Conservation (phyloP, 768 basidiomycete species). For the Pleurotus cornucopiae region DNA sequence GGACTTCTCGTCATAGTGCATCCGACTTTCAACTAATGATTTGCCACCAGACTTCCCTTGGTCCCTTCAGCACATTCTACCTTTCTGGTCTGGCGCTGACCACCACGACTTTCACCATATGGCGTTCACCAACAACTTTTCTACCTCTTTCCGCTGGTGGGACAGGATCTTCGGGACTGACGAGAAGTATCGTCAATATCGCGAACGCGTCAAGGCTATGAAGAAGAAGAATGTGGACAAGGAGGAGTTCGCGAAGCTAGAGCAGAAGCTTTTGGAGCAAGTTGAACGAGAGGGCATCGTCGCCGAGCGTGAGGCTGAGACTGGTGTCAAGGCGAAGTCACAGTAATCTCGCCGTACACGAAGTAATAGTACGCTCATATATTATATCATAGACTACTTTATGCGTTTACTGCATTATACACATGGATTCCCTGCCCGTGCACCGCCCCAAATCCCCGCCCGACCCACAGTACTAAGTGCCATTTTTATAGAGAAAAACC, state of each 20-base stretch:
- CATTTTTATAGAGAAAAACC: too few species aligned
- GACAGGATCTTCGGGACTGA: slow-evolving; percentile 91
- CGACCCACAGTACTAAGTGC: too few species aligned
- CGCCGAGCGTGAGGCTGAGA: slow-evolving; percentile 58
- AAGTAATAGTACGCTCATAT: not conserved
- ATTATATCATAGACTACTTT: not conserved
- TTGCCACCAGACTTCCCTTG: slow-evolving; percentile 81
- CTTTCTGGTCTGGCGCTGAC: slow-evolving; percentile 97
- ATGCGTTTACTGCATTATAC: not conserved
- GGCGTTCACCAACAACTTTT: slow-evolving; percentile 92
- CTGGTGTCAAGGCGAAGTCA: slow-evolving; percentile 28
- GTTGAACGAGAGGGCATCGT: slow-evolving; percentile 69
- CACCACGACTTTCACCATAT: slow-evolving; percentile 99
- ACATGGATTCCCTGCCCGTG: not conserved
- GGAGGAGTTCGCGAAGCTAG: slow-evolving; percentile 50
- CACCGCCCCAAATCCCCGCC: too few species aligned
- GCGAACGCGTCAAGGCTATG: slow-evolving; percentile 57
- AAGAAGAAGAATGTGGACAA: slow-evolving; percentile 55
- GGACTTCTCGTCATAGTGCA: slow-evolving; percentile 18
- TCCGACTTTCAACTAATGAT: not conserved
- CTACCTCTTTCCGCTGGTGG: slow-evolving; percentile 93
- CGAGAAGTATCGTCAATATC: slow-evolving; percentile 81
- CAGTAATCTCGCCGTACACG: slow-evolving; percentile 18
- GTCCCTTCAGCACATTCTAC: slow-evolving; percentile 88
- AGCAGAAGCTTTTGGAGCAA: slow-evolving; percentile 61